Conservation (phyloP, 306 rosid species). For the Lotus japonicus region DNA sequence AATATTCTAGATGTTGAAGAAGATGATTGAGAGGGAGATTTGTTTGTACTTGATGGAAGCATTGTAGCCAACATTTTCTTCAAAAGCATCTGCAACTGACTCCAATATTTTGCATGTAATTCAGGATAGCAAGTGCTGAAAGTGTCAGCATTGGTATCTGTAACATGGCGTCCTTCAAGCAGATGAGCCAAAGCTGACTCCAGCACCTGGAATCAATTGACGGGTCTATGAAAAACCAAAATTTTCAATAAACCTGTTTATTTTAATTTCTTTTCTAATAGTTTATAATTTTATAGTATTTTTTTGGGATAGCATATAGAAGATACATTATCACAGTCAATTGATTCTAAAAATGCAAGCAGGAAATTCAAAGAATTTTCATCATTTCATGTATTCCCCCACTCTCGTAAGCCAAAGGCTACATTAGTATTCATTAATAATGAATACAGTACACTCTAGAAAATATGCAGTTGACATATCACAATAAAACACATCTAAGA, state of each 20-base stretch:
- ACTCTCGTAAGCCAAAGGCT: background rate
- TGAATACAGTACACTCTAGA: background rate
- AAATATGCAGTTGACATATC: background rate
- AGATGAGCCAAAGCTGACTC: conserved; percentile 70
- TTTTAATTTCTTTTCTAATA: background rate
- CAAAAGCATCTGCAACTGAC: conserved; percentile 72
- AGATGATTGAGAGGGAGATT: conserved; percentile 38
- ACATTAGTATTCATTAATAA: background rate
- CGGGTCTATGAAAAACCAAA: background rate
- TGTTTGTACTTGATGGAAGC: conserved; percentile 45
- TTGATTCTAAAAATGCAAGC: conserved; percentile 7
- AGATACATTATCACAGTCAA: background rate
- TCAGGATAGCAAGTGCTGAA: conserved; percentile 39
- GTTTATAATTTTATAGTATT: background rate
- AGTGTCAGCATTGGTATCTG: conserved; percentile 39
- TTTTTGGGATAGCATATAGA: background rate
- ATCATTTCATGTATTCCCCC: background rate
- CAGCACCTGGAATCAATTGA: conserved; percentile 45
- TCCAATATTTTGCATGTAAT: conserved; percentile 70
- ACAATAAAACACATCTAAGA: background rate
- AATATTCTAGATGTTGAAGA: conserved; percentile 35
- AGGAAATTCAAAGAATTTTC: background rate
- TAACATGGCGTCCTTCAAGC: conserved; percentile 80
- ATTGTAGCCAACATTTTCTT: conserved; percentile 67
- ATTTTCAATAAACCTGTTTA: background rate